Percentiles rank a stretch among this genome's conserved stretches.
These are phyloP conservation scores for Phytophthora syringae DNA, from an alignment of 352 stramenopile species.

Conservation along the genomic window DNA sequence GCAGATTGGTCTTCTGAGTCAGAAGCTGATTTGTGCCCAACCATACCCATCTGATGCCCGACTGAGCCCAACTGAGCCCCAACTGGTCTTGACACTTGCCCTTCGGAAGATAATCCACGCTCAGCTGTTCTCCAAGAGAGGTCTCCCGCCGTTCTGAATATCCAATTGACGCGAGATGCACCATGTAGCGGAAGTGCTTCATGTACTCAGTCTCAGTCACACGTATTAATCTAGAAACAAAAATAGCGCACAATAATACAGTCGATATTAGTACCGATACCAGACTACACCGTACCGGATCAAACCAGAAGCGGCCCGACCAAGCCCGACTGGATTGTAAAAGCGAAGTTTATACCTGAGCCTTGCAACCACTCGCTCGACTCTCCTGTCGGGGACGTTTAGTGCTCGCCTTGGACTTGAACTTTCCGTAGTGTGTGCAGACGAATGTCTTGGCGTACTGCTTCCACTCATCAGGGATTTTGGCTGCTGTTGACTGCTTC, in stretches of 20 bases:
- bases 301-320: background rate
- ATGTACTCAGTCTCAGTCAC: background rate
- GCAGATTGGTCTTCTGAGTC: background rate
- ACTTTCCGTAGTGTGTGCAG: constrained; percentile 4
- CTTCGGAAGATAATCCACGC: background rate
- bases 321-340: background rate
- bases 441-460: constrained; percentile 16
- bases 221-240: constrained; percentile 5
- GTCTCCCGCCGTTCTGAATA: background rate
- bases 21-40: background rate
- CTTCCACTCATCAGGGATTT: background rate
- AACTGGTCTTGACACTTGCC: background rate
- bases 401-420: background rate
- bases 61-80: background rate
- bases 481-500: background rate
- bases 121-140: background rate
- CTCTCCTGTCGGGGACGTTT: constrained; percentile 6
- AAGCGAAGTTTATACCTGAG: background rate
- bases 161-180: background rate
- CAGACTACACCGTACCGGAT: background rate
- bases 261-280: background rate
- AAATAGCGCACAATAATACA: background rate
- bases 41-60: background rate
- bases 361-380: background rate
- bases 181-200: background rate